Base-by-base conservation (phyloP, 768 basidiomycete species). In the Pisolithus marmoratus region DNA sequence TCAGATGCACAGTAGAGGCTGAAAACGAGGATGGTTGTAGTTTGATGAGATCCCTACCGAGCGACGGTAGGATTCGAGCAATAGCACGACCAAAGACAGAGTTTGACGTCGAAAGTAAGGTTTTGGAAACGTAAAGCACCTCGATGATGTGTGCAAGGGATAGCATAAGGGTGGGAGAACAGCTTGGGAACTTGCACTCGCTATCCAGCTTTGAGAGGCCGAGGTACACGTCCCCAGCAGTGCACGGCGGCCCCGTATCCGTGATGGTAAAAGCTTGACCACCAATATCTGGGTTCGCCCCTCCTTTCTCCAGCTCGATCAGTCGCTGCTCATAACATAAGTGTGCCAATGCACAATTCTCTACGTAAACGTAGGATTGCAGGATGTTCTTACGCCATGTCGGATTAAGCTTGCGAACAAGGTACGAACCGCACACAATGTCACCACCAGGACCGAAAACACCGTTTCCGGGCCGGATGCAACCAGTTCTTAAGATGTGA, bases 381-480 rank as follows among this genome's bases (percentile, higher is more conserved):
- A 87, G 58, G 52, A 78, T 75, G 51, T 74, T 72, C 4, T 60
- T 54, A 31, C 80, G 72, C 87, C 87, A 90, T 0, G 81, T 79
- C 2, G 82, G 83, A 60, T 83, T 87, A 48, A 69, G 63, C 60
- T 76, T 70, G 41, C 83, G 78, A 3, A 75, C 69, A 38, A 90
- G 77, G 62, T 83, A 86, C n/a, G 80, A 76, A 3, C 78, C 85
- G 48, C 78, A 81, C 12, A 86, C 61, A 59, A 84, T 75, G 63
- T 89, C 88, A 4, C 87, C 87, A 36, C 86, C 80, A 2, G 87
- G 82, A 2, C 88, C n/a, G n/a, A n/a, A n/a, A n/a, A n/a, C n/a
- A n/a, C n/a, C n/a, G n/a, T n/a, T n/a, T n/a, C n/a, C n/a, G n/a
- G n/a, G n/a, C n/a, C n/a, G n/a, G n/a, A n/a, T n/a, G n/a, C n/a